Base-by-base conservation (phyloP, 2,329 filamentous ascomycete genomes). In the Cordyceps fumosorosea region DNA sequence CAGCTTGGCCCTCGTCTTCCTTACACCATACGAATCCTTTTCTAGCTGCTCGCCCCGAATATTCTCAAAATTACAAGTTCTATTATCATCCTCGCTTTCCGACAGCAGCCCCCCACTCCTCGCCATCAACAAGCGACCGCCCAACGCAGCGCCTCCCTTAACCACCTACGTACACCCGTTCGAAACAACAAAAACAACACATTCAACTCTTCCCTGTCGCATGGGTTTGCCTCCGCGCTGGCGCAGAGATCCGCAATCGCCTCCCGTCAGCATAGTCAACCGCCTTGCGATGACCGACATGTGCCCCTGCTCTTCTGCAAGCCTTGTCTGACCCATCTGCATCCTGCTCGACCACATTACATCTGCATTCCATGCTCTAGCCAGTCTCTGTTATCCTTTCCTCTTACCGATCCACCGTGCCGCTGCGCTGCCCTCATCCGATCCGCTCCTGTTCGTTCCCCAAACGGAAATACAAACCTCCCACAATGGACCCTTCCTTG, bases 401-500 rank as follows among this genome's bases (percentile, higher is more conserved):
- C 34, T 53, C 34, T n/a, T 16, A 26, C 8, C 24, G n/a, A 45
- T 53, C 53, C 53, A 29, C 51, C 32, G 16, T 10, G 20, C 45
- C 47, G 54, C 40, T 20, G 14, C 40, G 22, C 47, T 44, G 48
- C 44, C 18, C 16, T 45, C 14, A 50, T 16, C 44, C 53, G 8
- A 26, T 34, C 24, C 18, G 45, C 45, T 42, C 20, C 34, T 51
- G 10, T 42, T 42, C 8, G 29, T 42, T 5, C 14, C 20, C 56
- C 18, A 45, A 34, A 20, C 20, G 18, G 29, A 58, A 10, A 20
- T 37, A 52, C n/a, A 20, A 20, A 29, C 20, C 14, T 40, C 20
- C 50, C 65, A 65, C 6, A 50, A 76, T 76, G 74, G 74, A 76
- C 16, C 59, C 64, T 20, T 58, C 69, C 42, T 64, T 67, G 20